Percentiles rank a stretch among this genome's conserved stretches.
Evolutionary conservation across 352 stramenopile genomes (phyloP).

Genomic region (Phytophthora citricola): DNA sequence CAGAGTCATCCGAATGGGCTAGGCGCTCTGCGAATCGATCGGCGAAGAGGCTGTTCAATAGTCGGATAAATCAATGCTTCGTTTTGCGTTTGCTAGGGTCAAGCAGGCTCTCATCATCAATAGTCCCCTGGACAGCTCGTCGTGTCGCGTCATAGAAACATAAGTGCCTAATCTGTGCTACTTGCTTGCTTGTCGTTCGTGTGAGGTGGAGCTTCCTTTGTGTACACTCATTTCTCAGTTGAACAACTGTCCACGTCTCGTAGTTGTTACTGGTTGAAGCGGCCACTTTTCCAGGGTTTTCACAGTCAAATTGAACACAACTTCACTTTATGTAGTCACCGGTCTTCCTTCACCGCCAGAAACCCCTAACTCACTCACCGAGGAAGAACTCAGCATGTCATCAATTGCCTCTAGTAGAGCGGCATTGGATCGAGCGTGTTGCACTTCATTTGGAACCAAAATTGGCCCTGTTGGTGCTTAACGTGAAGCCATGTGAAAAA

Average conservation of each 20-base stretch:
- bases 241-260: not conserved
- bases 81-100: not conserved
- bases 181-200: not conserved
- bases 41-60: conserved; percentile 17
- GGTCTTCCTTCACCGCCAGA: too few relatives aligned
- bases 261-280: not conserved
- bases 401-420: too few relatives aligned
- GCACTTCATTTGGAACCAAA: too few relatives aligned
- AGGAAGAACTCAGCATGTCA: too few relatives aligned
- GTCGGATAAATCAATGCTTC: conserved; percentile 5
- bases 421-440: too few relatives aligned
- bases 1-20: not conserved
- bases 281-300: not conserved
- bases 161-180: not conserved
- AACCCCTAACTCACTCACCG: too few relatives aligned
- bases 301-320: not conserved
- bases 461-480: too few relatives aligned
- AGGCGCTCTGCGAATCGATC: conserved; percentile 14
- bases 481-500: too few relatives aligned
- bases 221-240: conserved; percentile 6
- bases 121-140: not conserved
- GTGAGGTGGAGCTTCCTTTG: not conserved
- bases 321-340: too few relatives aligned
- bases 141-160: not conserved
- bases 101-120: not conserved